phyloP scores from a whole-genome alignment of 2,329 filamentous ascomycete species.

The Emmonsia crescens region DNA sequence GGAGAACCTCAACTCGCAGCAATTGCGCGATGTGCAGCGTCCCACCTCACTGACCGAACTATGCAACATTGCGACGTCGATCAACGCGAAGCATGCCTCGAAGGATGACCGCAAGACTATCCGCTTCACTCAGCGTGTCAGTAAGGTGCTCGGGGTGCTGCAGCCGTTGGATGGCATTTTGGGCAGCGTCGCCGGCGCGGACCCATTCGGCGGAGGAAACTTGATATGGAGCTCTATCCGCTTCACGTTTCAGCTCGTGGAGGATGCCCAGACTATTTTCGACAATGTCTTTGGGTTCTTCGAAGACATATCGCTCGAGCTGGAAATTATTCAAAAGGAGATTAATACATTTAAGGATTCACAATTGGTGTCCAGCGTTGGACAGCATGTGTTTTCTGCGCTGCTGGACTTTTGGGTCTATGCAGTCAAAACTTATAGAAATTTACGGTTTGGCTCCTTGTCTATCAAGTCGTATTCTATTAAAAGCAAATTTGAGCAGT shows the following conservation, averaged over 20 bases:
- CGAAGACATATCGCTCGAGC: slow-evolving; percentile 2
- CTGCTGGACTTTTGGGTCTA: slow-evolving; percentile 6
- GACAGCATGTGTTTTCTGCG: not conserved
- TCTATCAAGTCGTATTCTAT: slow-evolving; percentile 6
- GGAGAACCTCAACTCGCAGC: slow-evolving; percentile 5
- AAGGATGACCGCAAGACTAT: slow-evolving; percentile 22
- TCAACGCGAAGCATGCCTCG: slow-evolving; percentile 19
- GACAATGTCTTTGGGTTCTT: slow-evolving; percentile 7
- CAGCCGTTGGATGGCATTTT: slow-evolving; percentile 6
- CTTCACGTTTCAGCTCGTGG: slow-evolving; percentile 4
- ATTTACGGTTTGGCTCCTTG: slow-evolving; percentile 2
- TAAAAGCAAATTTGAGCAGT: slow-evolving; percentile 5
- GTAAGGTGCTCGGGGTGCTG: not conserved
- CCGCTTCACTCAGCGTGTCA: not conserved
- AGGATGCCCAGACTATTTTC: slow-evolving; percentile 3
- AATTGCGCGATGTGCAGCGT: slow-evolving; percentile 4
- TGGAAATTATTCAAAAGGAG: slow-evolving; percentile 5
- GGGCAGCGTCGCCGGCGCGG: not conserved
- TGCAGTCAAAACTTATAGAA: slow-evolving; percentile 6
- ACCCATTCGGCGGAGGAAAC: not conserved
- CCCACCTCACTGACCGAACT: slow-evolving; percentile 2
- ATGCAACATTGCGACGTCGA: not conserved
- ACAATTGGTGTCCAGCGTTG: not conserved
- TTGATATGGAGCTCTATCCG: slow-evolving; percentile 7
- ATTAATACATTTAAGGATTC: slow-evolving; percentile 5